A percentile compares a stretch with the other conserved stretches of the same genome.
phyloP scores from a whole-genome alignment of 495 filamentous ascomycete species.

The Hypoxylon lienhwacheense region DNA sequence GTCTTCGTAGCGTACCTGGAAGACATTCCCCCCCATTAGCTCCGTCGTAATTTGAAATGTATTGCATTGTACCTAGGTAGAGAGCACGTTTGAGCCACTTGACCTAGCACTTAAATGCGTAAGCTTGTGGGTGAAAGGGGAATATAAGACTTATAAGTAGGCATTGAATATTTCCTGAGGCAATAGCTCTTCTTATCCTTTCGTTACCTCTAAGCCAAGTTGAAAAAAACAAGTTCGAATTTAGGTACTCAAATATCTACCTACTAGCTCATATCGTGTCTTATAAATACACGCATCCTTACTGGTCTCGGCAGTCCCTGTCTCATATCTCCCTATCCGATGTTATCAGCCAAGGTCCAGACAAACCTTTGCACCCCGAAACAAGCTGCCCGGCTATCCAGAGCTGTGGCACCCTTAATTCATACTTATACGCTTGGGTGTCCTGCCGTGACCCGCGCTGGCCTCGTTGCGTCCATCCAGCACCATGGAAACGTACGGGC shows the following conservation, averaged over 20 bases:
- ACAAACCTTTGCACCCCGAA: conserved; percentile 42
- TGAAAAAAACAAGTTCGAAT: conserved; percentile 7
- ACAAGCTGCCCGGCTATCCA: conserved; percentile 40
- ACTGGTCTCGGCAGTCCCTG: conserved; percentile 12
- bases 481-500: conserved; percentile 28
- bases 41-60: not conserved
- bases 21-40: not conserved
- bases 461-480: conserved; percentile 26
- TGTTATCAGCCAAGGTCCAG: conserved; percentile 36
- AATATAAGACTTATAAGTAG: no score
- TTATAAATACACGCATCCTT: conserved; percentile 6
- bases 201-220: conserved; percentile 10
- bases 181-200: not conserved
- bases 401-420: conserved; percentile 33
- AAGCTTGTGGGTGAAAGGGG: conserved; percentile 16
- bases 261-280: not conserved
- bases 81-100: conserved; percentile 16
- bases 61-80: not conserved
- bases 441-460: conserved; percentile 34
- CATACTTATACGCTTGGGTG: conserved; percentile 26
- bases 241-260: conserved; percentile 1
- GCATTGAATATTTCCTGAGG: conserved; percentile 24
- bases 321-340: conserved; percentile 17
- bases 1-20: conserved; percentile 10
- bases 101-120: conserved; percentile 3